Percentiles rank a stretch among this genome's conserved stretches.
phyloP scores from a whole-genome alignment of 2,329 filamentous ascomycete species.

The Colletotrichum sp. region DNA sequence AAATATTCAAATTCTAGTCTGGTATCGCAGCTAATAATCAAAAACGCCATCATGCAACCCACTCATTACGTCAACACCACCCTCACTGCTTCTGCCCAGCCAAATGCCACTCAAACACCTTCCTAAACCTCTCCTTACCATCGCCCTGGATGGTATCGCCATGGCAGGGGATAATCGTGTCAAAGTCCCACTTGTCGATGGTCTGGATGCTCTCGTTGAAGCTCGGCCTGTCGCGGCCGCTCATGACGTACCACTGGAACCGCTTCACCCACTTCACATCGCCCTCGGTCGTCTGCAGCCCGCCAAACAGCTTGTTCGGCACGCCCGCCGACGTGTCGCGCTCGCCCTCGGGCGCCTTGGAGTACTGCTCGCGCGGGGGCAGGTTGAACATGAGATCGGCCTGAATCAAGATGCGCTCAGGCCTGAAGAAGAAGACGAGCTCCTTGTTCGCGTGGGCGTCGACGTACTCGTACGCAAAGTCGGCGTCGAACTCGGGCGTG shows the following conservation, averaged over 20 bases:
- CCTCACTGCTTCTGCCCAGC: slow-evolving; percentile 30
- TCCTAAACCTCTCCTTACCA: slow-evolving; percentile 77
- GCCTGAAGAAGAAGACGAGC: slow-evolving; percentile 84
- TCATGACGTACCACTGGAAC: slow-evolving; percentile 79
- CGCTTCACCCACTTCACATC: slow-evolving; percentile 78
- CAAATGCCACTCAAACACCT: slow-evolving; percentile 85
- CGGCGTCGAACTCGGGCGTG: slow-evolving; percentile 79
- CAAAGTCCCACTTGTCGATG: slow-evolving; percentile 84
- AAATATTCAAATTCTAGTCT: not conserved
- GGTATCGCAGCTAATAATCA: slow-evolving; percentile 3
- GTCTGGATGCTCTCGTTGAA: slow-evolving; percentile 73
- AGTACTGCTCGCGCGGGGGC: slow-evolving; percentile 86
- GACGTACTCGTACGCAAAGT: slow-evolving; percentile 88
- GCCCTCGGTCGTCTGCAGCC: slow-evolving; percentile 65
- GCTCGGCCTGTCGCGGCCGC: slow-evolving; percentile 62
- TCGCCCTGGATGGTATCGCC: slow-evolving; percentile 82
- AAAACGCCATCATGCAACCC: slow-evolving; percentile 2
- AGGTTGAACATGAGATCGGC: slow-evolving; percentile 94
- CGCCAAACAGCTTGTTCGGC: slow-evolving; percentile 36
- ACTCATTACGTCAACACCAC: rapidly evolving
- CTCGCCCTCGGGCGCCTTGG: slow-evolving; percentile 56
- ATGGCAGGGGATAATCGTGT: slow-evolving; percentile 87
- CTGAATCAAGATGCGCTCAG: slow-evolving; percentile 79
- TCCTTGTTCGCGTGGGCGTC: slow-evolving; percentile 83
- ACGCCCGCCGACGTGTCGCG: slow-evolving; percentile 27